Conservation (phyloP, 1,139 yeast species). For the Taphrina confusa region DNA sequence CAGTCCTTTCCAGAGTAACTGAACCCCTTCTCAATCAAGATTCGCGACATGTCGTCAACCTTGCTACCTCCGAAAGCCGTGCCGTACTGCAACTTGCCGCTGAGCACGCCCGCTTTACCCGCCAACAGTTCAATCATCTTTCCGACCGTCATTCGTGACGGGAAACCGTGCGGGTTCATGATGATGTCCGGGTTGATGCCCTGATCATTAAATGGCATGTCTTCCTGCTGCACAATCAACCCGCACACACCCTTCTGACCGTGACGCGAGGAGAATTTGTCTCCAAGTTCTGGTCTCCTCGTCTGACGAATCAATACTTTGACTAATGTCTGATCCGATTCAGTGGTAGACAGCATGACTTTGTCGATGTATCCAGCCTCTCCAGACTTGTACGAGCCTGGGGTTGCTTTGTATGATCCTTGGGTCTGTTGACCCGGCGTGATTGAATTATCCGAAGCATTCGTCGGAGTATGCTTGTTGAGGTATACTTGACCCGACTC, state of each 20-base stretch:
- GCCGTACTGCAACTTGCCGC: slow-evolving; percentile 90
- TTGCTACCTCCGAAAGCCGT: slow-evolving; percentile 98
- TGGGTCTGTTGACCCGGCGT: slow-evolving; percentile 47
- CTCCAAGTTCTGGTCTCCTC: slow-evolving; percentile 97
- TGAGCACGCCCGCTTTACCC: slow-evolving; percentile 95
- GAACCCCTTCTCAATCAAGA: slow-evolving; percentile 87
- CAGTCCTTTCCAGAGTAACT: slow-evolving; percentile 95
- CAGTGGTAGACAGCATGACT: slow-evolving; percentile 95
- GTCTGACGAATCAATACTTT: slow-evolving; percentile 92
- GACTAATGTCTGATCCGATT: slow-evolving; percentile 89
- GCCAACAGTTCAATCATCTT: slow-evolving; percentile 95
- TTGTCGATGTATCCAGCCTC: slow-evolving; percentile 95
- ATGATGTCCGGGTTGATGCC: slow-evolving; percentile 93
- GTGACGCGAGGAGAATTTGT: slow-evolving; percentile 93
- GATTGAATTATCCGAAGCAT: slow-evolving; percentile 66
- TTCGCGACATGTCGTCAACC: slow-evolving; percentile 91
- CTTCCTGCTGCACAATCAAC: slow-evolving; percentile 93
- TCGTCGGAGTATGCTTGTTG: slow-evolving; percentile 87
- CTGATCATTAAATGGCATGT: slow-evolving; percentile 87
- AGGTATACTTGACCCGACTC: slow-evolving; percentile 92
- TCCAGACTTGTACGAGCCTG: slow-evolving; percentile 88
- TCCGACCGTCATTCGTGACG: slow-evolving; percentile 99
- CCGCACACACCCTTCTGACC: slow-evolving; percentile 99
- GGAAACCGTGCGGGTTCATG: slow-evolving; percentile 99
- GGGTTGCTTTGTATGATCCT: slow-evolving; percentile 78